Percentiles rank a stretch among this genome's conserved stretches.
Evolutionary conservation across 495 filamentous ascomycete genomes (phyloP).

Genomic region (Aspergillus avenaceus): DNA sequence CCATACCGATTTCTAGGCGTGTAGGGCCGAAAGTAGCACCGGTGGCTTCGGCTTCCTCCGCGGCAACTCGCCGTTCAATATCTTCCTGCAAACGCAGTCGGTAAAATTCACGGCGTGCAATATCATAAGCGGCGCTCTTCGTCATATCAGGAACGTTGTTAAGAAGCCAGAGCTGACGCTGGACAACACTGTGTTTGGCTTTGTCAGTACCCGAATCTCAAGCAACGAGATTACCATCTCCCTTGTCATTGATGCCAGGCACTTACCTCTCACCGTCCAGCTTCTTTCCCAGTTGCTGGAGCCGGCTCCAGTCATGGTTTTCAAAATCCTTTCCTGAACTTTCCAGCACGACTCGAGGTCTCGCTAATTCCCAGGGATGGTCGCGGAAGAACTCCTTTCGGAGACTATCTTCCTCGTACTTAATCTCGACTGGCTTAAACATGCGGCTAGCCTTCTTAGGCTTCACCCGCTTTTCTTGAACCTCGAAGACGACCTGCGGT

Average conservation of each 20-base stretch:
- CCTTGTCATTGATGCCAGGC: neutral
- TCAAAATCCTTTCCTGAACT: constrained; percentile 75
- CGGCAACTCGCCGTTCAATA: constrained; percentile 75
- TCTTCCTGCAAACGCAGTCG: constrained; percentile 74
- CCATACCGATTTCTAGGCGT: constrained; percentile 69
- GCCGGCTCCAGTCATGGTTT: constrained; percentile 74
- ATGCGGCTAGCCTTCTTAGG: constrained; percentile 65
- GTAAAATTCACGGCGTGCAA: constrained; percentile 88
- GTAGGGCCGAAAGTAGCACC: constrained; percentile 84
- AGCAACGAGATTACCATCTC: neutral
- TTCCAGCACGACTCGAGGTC: constrained; percentile 81
- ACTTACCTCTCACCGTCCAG: constrained; percentile 82
- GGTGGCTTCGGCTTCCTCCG: constrained; percentile 79
- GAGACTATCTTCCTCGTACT: constrained; percentile 81
- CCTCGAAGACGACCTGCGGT: constrained; percentile 37
- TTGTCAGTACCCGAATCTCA: neutral
- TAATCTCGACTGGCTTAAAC: constrained; percentile 73
- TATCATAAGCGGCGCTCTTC: constrained; percentile 74
- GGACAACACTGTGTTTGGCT: constrained; percentile 78
- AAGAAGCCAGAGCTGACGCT: constrained; percentile 84
- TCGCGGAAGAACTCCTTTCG: constrained; percentile 80
- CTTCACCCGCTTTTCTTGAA: constrained; percentile 35
- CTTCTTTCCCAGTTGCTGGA: constrained; percentile 72
- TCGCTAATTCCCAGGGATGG: constrained; percentile 95
- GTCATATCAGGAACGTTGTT: constrained; percentile 57